Evolutionary conservation across 352 stramenopile species (phyloP).

Genomic region (Pythium chondricola): DNA sequence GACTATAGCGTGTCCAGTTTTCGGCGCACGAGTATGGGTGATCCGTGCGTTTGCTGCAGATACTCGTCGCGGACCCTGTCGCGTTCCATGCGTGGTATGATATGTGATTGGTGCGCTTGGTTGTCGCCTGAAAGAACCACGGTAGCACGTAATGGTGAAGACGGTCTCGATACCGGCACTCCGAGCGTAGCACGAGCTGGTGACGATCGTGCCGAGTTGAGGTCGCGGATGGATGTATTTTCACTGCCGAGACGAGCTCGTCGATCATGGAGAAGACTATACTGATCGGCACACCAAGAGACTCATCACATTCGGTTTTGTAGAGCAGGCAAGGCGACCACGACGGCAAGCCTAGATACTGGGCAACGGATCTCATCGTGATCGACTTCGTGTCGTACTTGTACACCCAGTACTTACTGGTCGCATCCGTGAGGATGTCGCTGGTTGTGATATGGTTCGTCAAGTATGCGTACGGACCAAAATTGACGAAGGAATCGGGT

Average conservation of each 20-base stretch:
- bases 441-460: neutral
- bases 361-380: neutral
- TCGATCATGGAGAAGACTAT: slow-evolving; percentile 6
- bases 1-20: neutral
- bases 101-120: slow-evolving; percentile 29
- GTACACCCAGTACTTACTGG: slow-evolving; percentile 5
- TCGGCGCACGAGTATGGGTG: slow-evolving; percentile 9
- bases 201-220: neutral
- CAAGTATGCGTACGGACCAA: slow-evolving; percentile 4
- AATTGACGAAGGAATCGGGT: slow-evolving; percentile 1
- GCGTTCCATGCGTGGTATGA: slow-evolving; percentile 24
- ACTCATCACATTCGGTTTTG: neutral
- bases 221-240: neutral
- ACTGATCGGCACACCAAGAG: neutral
- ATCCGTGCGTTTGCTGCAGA: neutral
- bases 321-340: slow-evolving; percentile 9
- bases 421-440: neutral
- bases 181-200: slow-evolving; percentile 2
- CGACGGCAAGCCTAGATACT: neutral
- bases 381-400: slow-evolving; percentile 14
- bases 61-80: neutral
- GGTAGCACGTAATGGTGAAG: slow-evolving; percentile 36
- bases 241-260: neutral
- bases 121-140: slow-evolving; percentile 21
- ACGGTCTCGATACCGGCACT: slow-evolving; percentile 30